Evolutionary conservation across 169 alveolate species (phyloP).

Genomic region (Cryptosporidium andersoni): DNA sequence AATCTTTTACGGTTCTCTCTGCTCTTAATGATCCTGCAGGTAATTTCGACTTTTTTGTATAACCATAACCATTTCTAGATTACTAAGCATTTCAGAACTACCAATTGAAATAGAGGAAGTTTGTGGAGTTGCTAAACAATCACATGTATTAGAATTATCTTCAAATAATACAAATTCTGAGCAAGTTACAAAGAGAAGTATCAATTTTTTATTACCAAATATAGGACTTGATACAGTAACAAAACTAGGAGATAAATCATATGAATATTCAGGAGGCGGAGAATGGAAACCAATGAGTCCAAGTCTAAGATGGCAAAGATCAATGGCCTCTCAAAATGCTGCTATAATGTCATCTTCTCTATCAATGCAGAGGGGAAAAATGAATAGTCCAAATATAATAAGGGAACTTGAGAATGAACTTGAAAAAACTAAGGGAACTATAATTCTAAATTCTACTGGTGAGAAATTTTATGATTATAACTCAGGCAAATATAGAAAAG

Average conservation of each 20-base stretch:
- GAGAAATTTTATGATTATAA: slow-evolving; percentile 52
- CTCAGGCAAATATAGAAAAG: background rate
- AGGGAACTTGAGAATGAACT: slow-evolving; percentile 48
- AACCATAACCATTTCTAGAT: background rate
- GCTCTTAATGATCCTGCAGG: slow-evolving; percentile 67
- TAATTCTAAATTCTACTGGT: slow-evolving; percentile 42
- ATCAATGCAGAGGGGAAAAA: slow-evolving; percentile 27
- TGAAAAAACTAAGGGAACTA: slow-evolving; percentile 32
- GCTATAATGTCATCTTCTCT: slow-evolving; percentile 36
- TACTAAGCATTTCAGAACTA: slow-evolving; percentile 11
- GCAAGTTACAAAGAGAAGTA: background rate
- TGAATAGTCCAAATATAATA: slow-evolving; percentile 62
- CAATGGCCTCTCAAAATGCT: slow-evolving; percentile 25
- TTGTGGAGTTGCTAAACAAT: background rate
- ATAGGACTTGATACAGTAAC: slow-evolving; percentile 33
- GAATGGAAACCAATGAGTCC: slow-evolving; percentile 64
- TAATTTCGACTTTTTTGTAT: background rate
- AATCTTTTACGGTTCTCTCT: slow-evolving; percentile 34
- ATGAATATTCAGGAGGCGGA: slow-evolving; percentile 38
- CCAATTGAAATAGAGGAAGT: slow-evolving; percentile 12
- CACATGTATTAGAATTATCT: slow-evolving; percentile 21
- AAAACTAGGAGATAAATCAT: slow-evolving; percentile 30
- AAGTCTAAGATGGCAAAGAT: slow-evolving; percentile 43
- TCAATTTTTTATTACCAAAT: background rate
- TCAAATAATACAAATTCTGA: background rate